Conservation (phyloP, 1,284 basidiomycete genomes). For the Malassezia arunalokei region DNA sequence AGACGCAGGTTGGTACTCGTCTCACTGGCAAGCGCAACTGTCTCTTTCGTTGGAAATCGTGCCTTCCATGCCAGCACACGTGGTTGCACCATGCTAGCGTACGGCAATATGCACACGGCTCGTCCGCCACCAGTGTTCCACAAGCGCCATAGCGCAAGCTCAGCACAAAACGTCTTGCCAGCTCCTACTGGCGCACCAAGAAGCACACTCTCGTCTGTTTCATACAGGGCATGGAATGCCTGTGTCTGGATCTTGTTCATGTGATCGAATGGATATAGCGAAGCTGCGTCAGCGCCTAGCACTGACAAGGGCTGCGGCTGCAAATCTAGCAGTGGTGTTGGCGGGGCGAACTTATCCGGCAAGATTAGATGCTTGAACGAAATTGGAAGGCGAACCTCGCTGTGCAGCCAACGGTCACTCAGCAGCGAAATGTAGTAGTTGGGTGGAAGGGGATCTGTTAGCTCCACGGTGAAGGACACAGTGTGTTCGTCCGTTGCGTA, state of each 20-base stretch:
- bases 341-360: conserved; percentile 87
- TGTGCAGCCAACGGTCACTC: conserved; percentile 89
- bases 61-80: conserved; percentile 75
- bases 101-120: conserved; percentile 93
- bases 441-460: conserved; percentile 91
- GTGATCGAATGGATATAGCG: conserved; percentile 63
- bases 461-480: conserved; percentile 82
- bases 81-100: conserved; percentile 88
- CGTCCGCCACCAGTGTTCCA: conserved; percentile 59
- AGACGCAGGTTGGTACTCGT: conserved; percentile 82
- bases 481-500: conserved; percentile 82
- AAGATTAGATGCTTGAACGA: conserved; percentile 97
- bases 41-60: conserved; percentile 87
- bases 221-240: conserved; percentile 94
- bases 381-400: conserved; percentile 83
- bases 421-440: conserved; percentile 94
- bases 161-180: conserved; percentile 93
- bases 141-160: conserved; percentile 79
- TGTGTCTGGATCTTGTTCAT: conserved; percentile 99
- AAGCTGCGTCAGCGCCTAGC: conserved; percentile 82
- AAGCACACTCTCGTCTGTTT: conserved; percentile 87
- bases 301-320: conserved; percentile 80
- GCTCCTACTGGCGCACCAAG: conserved; percentile 91
- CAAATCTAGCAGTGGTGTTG: conserved; percentile 82
- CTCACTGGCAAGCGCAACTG: conserved; percentile 84